Conservation (phyloP, 2,329 filamentous ascomycete genomes). For the Cadophora sp. region DNA sequence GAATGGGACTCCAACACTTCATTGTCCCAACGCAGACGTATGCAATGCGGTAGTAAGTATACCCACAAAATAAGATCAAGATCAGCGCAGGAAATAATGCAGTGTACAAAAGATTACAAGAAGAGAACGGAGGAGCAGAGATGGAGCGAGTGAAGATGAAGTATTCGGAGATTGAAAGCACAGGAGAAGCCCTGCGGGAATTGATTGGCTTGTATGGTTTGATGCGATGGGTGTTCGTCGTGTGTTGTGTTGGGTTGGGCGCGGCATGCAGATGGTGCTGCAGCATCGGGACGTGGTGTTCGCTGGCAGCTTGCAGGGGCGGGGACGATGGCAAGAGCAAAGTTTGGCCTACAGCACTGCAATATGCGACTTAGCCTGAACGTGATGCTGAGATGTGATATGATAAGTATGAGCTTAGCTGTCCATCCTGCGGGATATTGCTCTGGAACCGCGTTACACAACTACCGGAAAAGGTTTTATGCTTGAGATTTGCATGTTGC, state of each 20-base stretch:
- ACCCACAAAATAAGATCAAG: neutral
- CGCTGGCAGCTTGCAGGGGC: conserved; percentile 14
- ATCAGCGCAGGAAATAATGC: neutral
- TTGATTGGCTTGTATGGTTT: conserved; percentile 6
- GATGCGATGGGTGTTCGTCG: neutral
- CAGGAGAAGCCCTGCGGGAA: conserved; percentile 1
- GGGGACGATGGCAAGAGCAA: neutral
- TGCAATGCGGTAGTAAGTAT: neutral
- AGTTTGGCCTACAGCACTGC: neutral
- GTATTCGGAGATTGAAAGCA: neutral
- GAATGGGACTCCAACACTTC: neutral
- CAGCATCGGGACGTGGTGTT: neutral
- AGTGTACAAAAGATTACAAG: neutral
- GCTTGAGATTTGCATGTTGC: neutral
- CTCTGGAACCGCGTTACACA: neutral
- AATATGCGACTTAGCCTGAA: neutral
- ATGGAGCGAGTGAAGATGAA: conserved; percentile 11
- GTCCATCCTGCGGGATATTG: conserved; percentile 1
- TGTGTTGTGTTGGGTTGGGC: conserved; percentile 17
- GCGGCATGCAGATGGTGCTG: neutral
- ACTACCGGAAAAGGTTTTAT: neutral
- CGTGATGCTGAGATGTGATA: neutral
- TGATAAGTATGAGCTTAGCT: neutral
- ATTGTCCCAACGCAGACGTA: neutral
- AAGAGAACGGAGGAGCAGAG: neutral